A percentile compares a stretch with the other conserved stretches of the same genome.
These are phyloP conservation scores for Teunomyces cretensis DNA, from an alignment of 805 yeast species.

Conservation along the genomic window DNA sequence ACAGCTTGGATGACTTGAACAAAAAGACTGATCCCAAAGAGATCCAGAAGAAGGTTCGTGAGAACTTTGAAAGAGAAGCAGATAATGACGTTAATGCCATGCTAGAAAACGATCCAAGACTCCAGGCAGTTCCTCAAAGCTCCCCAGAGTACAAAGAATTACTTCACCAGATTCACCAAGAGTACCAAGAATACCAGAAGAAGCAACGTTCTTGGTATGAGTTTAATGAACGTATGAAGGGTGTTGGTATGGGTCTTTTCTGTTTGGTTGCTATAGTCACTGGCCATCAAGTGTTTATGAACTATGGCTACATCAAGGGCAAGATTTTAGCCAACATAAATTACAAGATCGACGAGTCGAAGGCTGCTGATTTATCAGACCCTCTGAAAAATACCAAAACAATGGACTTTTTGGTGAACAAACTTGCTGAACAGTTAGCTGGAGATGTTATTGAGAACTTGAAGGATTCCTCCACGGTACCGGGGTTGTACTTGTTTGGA, in stretches of 20 bases:
- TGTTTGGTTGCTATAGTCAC: conserved; percentile 40
- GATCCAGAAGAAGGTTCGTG: conserved; percentile 5
- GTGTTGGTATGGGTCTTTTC: conserved; percentile 41
- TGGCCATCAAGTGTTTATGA: conserved; percentile 41
- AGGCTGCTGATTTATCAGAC: conserved; percentile 32
- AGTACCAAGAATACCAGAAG: conserved; percentile 23
- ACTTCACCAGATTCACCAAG: conserved; percentile 27
- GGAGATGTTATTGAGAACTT: conserved; percentile 16
- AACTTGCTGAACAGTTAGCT: conserved; percentile 24
- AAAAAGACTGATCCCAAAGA: conserved; percentile 9
- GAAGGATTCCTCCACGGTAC: conserved; percentile 20
- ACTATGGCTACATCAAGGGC: conserved; percentile 41
- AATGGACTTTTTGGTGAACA: conserved; percentile 23
- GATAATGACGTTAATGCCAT: conserved; percentile 18
- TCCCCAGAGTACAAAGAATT: conserved; percentile 39
- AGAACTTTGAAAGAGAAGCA: conserved; percentile 13
- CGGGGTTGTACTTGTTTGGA: conserved; percentile 42
- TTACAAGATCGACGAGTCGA: conserved; percentile 38
- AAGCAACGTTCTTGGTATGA: conserved; percentile 34
- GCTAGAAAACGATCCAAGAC: conserved; percentile 33
- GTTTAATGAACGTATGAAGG: conserved; percentile 44
- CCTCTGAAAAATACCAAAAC: conserved; percentile 29
- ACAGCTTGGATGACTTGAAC: conserved; percentile 18
- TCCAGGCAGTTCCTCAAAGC: conserved; percentile 25
- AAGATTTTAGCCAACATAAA: conserved; percentile 32